Base-by-base conservation (phyloP, 2,329 filamentous ascomycete genomes). In the Chaetomium sp. region DNA sequence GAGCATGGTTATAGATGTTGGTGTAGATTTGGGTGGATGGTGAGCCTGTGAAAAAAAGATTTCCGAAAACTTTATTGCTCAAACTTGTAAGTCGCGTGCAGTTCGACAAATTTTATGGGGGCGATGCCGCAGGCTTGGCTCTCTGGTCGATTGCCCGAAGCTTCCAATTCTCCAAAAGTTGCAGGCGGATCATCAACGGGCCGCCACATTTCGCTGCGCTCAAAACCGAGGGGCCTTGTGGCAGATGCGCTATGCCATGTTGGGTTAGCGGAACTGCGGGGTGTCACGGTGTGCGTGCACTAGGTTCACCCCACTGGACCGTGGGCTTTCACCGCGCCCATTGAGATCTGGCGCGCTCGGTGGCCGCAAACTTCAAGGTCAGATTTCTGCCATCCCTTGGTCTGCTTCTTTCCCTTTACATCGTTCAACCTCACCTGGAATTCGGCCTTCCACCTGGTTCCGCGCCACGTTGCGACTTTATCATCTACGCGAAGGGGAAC, bases 1-100 rank as follows among this genome's bases (percentile, higher is more conserved):
- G 60, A 79, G 69, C 76, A 79, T 79, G 37, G 53, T 67, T 52
- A 52, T 41, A 8, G 19, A 27, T 27, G 19, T 27, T 27, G 19
- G 19, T 27, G 19, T 27, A 27, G 19, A 27, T 27, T 27, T 27
- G 45, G 52, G 14, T 52, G 49, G 41, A 40, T 45, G 49, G 19
- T 42, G 55, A 33, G 52, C 37, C 59, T 27, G 14, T 45, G 8
- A 35, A 52, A 6, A n/a, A 36, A 12, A 45, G 19, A 34, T 19
- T 42, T 10, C 8, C 10, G 9, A 5, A 12, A 38, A 12, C 40
- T 42, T 4, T 38, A 34, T 38, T 6, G 14, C 41, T 46, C 41
- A 42, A 42, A 14, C 14, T 11, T 52, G 37, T 11, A 37, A 11
- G 41, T 60, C 57, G 57, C 42, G 57, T 59, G 55, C 47, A 50